Evolutionary conservation across 345 rosid species (phyloP).

Genomic region (Euclidium syriacum): DNA sequence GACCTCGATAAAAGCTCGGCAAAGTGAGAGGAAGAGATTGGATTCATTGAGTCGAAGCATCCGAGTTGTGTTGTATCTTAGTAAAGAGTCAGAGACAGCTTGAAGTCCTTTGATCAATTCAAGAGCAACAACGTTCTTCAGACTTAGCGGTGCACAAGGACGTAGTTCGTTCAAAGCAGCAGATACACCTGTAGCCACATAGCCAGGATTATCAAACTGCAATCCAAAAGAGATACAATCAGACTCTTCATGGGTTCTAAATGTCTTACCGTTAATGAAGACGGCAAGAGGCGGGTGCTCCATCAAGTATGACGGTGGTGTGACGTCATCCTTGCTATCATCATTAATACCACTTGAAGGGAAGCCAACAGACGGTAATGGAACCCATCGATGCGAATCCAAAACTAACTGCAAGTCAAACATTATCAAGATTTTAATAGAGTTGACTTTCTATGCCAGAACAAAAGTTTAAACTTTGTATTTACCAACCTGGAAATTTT

Average conservation of each 20-base stretch:
- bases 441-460: neutral
- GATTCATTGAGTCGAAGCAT: slow-evolving; percentile 89
- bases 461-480: neutral
- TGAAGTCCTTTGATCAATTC: slow-evolving; percentile 78
- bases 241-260: neutral
- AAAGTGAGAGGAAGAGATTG: slow-evolving; percentile 77
- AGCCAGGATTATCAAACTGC: neutral
- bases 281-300: slow-evolving; percentile 99
- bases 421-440: slow-evolving; percentile 21
- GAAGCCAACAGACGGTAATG: slow-evolving; percentile 86
- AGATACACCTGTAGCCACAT: slow-evolving; percentile 66
- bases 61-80: slow-evolving; percentile 83
- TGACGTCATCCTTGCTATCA: slow-evolving; percentile 79
- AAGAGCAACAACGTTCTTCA: slow-evolving; percentile 68
- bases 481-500: slow-evolving; percentile 71
- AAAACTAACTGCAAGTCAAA: slow-evolving; percentile 71
- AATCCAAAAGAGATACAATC: neutral
- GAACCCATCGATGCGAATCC: slow-evolving; percentile 99
- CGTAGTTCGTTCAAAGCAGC: slow-evolving; percentile 91
- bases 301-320: slow-evolving; percentile 92
- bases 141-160: slow-evolving; percentile 83
- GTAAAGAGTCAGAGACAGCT: slow-evolving; percentile 70
- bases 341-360: slow-evolving; percentile 50
- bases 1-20: slow-evolving; percentile 88
- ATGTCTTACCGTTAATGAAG: slow-evolving; percentile 68